Percentiles rank a stretch among this genome's conserved stretches.
Conservation (phyloP, 345 rosid species). For the Salix caprea region DNA sequence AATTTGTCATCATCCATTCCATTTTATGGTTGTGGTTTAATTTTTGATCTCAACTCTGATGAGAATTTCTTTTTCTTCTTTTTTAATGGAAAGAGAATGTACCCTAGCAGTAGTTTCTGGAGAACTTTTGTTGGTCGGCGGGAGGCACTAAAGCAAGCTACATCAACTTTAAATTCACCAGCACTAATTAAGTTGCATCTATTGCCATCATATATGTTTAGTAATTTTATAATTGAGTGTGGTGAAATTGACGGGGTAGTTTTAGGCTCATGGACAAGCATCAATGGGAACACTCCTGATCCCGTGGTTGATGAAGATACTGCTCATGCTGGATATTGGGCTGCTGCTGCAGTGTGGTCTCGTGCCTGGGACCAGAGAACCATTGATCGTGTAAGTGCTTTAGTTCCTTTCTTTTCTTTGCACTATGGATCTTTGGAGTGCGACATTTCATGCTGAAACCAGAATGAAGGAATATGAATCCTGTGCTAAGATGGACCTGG, state of each 20-base stretch:
- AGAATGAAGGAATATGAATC: not conserved
- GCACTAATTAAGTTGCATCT: slow-evolving; percentile 45
- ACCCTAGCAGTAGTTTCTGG: slow-evolving; percentile 95
- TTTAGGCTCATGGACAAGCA: slow-evolving; percentile 78
- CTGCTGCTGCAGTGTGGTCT: slow-evolving; percentile 93
- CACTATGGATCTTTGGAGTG: not conserved
- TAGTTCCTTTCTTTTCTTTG: slow-evolving; percentile 13
- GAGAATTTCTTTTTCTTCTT: slow-evolving; percentile 19
- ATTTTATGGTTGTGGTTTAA: slow-evolving; percentile 13
- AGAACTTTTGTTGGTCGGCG: slow-evolving; percentile 60
- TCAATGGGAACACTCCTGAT: slow-evolving; percentile 48
- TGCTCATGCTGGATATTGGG: slow-evolving; percentile 82
- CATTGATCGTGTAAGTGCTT: slow-evolving; percentile 71
- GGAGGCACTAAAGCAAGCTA: slow-evolving; percentile 36
- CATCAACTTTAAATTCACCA: slow-evolving; percentile 34
- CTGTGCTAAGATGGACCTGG: not conserved
- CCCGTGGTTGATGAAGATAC: slow-evolving; percentile 47
- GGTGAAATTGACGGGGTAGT: slow-evolving; percentile 98
- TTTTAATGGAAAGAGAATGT: slow-evolving; percentile 67
- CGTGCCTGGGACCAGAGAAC: slow-evolving; percentile 91
- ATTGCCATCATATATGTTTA: slow-evolving; percentile 38
- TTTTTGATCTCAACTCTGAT: slow-evolving; percentile 18
- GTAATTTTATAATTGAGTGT: slow-evolving; percentile 54
- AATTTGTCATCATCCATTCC: slow-evolving; percentile 4
- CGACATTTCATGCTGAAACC: not conserved